phyloP scores from a whole-genome alignment of 106 monocot genomes.

The Phalaenopsis aphrodite region DNA sequence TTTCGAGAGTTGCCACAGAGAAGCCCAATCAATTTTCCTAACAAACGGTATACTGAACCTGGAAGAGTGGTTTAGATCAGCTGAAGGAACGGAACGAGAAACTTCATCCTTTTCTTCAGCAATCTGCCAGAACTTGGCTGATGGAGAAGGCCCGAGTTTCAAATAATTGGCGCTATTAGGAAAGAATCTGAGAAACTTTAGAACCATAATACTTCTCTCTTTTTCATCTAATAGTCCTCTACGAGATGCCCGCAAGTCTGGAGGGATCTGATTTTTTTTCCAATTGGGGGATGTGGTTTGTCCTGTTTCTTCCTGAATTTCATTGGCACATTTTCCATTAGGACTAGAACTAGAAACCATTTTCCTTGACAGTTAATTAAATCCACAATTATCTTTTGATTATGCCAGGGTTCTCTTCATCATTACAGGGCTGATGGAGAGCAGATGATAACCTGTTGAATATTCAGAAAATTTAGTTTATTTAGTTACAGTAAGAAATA shows the following conservation, averaged over 20 bases:
- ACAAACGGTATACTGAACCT: slow-evolving; percentile 25
- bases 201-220: slow-evolving; percentile 15
- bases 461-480: not conserved
- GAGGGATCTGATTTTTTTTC: slow-evolving; percentile 20
- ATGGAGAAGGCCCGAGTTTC: slow-evolving; percentile 53
- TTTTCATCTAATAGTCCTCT: slow-evolving; percentile 24
- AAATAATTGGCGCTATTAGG: slow-evolving; percentile 17
- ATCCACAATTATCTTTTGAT: not conserved
- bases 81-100: slow-evolving; percentile 53
- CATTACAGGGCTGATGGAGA: not conserved
- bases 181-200: slow-evolving; percentile 13
- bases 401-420: not conserved
- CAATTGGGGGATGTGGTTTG: slow-evolving; percentile 9
- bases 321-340: slow-evolving; percentile 25
- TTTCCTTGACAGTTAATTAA: slow-evolving; percentile 9
- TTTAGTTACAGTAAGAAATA: not conserved
- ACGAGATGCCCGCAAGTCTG: slow-evolving; percentile 26
- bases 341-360: slow-evolving; percentile 42
- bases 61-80: slow-evolving; percentile 11
- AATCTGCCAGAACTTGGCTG: slow-evolving; percentile 49
- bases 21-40: slow-evolving; percentile 53
- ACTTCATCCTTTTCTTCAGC: slow-evolving; percentile 52
- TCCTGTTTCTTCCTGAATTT: slow-evolving; percentile 43
- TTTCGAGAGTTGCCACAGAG: slow-evolving; percentile 33
- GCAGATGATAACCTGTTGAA: not conserved